phyloP scores from a whole-genome alignment of 169 alveolate genomes.

The Cryptosporidium sp. region DNA sequence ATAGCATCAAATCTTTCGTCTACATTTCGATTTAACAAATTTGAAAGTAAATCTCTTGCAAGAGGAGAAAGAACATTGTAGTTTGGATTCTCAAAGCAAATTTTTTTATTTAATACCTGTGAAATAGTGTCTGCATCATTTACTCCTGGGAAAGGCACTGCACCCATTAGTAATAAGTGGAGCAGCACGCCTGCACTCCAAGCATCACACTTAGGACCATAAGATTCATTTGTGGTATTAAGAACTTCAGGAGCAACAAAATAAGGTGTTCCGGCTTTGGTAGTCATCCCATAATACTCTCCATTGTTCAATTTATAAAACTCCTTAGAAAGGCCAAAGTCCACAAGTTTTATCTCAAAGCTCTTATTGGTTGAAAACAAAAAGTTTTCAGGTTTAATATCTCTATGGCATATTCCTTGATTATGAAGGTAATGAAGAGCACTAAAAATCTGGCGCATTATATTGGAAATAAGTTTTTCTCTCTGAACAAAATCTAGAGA shows the following conservation, averaged over 20 bases:
- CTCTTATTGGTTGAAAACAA: conserved; percentile 81
- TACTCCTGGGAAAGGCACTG: conserved; percentile 83
- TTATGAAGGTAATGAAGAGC: conserved; percentile 87
- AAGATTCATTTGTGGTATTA: conserved; percentile 62
- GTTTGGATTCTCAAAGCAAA: conserved; percentile 33
- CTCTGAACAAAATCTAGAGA: neutral
- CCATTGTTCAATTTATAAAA: conserved; percentile 77
- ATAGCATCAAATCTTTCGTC: conserved; percentile 65
- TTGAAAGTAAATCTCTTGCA: conserved; percentile 77
- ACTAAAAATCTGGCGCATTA: conserved; percentile 82
- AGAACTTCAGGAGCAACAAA: conserved; percentile 89
- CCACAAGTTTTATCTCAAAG: conserved; percentile 83
- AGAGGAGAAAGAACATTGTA: conserved; percentile 62
- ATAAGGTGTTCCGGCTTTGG: conserved; percentile 83
- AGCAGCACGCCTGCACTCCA: conserved; percentile 86
- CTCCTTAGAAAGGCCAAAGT: conserved; percentile 85
- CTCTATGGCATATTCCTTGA: conserved; percentile 84
- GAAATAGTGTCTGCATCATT: conserved; percentile 73
- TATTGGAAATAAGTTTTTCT: conserved; percentile 79
- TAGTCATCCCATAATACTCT: conserved; percentile 71
- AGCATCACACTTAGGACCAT: conserved; percentile 82
- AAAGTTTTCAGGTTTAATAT: conserved; percentile 87
- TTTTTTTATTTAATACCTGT: conserved; percentile 31
- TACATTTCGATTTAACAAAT: conserved; percentile 72
- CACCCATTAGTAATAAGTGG: conserved; percentile 80